Evolutionary conservation across 2,329 filamentous ascomycete species (phyloP).

Genomic region (Neospermospora avenae): DNA sequence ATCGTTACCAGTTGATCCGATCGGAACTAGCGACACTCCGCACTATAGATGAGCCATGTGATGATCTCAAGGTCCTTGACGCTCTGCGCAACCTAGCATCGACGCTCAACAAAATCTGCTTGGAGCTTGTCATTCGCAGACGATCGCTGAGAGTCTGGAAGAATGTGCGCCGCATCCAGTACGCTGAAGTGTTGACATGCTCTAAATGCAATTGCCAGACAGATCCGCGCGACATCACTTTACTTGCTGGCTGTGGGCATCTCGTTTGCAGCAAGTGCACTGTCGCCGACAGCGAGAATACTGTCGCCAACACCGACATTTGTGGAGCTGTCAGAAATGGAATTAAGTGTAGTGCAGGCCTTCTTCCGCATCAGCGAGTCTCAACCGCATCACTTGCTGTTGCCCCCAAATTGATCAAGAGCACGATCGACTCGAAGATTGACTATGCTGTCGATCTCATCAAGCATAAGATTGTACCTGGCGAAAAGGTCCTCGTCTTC

Average conservation of each 20-base stretch:
- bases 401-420: not conserved
- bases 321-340: not conserved
- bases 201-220: not conserved
- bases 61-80: not conserved
- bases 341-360: constrained; percentile 4
- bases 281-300: too few species aligned
- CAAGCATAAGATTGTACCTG: constrained; percentile 27
- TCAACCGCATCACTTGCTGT: not conserved
- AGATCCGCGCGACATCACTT: constrained; percentile 29
- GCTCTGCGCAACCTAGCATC: not conserved
- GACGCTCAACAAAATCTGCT: not conserved
- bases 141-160: not conserved
- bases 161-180: not conserved
- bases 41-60: not conserved
- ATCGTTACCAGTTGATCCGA: not conserved
- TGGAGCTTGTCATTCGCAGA: not conserved
- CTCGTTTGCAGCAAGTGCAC: constrained; percentile 39
- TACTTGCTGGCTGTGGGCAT: constrained; percentile 51
- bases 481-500: constrained; percentile 54
- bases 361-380: constrained; percentile 2
- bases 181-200: not conserved
- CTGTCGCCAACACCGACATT: too few species aligned
- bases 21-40: not conserved
- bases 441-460: constrained; percentile 45
- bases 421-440: constrained; percentile 44